A percentile compares a stretch with the other conserved stretches of the same genome.
These are phyloP conservation scores for Tuber umbilicatum DNA, from an alignment of 495 filamentous ascomycete genomes.

Conservation along the genomic window DNA sequence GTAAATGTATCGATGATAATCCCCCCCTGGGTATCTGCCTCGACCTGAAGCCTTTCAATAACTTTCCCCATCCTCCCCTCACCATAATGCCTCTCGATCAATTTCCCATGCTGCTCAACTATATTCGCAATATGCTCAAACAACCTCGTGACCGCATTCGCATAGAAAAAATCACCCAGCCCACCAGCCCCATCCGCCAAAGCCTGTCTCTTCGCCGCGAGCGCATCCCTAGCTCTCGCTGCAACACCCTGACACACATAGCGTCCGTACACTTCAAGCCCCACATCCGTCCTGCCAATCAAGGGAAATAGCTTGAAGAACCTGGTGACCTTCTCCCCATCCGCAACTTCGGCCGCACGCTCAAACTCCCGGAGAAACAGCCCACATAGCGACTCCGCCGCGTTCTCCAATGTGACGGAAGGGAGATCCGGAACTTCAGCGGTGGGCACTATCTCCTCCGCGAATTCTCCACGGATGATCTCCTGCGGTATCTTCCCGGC, in stretches of 20 bases:
- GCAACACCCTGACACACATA: constrained; percentile 95
- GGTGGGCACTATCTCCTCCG: constrained; percentile 84
- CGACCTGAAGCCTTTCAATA: constrained; percentile 84
- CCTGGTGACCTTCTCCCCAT: constrained; percentile 80
- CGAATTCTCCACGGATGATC: constrained; percentile 79
- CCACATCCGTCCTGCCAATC: constrained; percentile 81
- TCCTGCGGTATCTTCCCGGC: constrained; percentile 70
- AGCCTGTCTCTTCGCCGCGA: constrained; percentile 52
- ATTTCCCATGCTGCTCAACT: constrained; percentile 76
- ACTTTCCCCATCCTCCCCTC: constrained; percentile 89
- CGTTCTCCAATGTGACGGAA: constrained; percentile 74
- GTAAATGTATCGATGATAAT: constrained; percentile 93
- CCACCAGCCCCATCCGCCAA: constrained; percentile 45
- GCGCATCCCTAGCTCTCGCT: constrained; percentile 66
- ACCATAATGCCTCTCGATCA: constrained; percentile 93
- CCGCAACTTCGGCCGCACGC: constrained; percentile 74
- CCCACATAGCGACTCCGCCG: constrained; percentile 76
- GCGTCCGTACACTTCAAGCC: constrained; percentile 85
- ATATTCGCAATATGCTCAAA: constrained; percentile 98
- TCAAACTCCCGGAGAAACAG: constrained; percentile 93
- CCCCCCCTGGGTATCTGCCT: constrained; percentile 95
- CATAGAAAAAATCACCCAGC: constrained; percentile 79
- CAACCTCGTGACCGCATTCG: constrained; percentile 77
- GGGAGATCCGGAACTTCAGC: constrained; percentile 92
- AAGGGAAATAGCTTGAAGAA: constrained; percentile 98